Evolutionary conservation across 2,329 filamentous ascomycete species (phyloP), one percentile per base, ranked within the genome.

Genomic region (Thielaviopsis punctulata): DNA sequence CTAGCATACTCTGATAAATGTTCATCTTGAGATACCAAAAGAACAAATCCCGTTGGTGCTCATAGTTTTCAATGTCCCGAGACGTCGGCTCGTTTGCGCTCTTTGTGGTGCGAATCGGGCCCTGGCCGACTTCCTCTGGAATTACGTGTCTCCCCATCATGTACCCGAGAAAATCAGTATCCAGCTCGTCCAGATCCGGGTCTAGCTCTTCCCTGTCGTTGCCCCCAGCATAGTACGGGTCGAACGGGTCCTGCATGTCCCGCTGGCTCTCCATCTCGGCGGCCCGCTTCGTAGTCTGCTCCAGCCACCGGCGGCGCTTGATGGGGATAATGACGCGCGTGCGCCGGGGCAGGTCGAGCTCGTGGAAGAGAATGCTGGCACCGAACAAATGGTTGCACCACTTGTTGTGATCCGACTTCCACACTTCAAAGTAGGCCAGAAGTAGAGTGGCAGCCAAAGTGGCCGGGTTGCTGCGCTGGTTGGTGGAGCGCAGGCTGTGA

Each of bases 1-100:
- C 92, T 22, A 96, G 70, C 56, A 95, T 78, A 62, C 86, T 88
- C 64, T 95, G 90, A 59, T 90, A 93, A 8, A 85, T 79, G 63
- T 96, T 92, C 71, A 95, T 92, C 65, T 95, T 94, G 60, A 78
- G 82, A 63, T 89, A 95, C 85, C 88, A 95, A 89, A 90, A 98
- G 62, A 84, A 93, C 4, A 96, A 68, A 65, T 96, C 92, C 57
- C 84, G 79, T 39, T 92, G 72, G 15, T 84, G 82, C 60, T 92
- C 84, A 60, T 85, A 94, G 41, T 77, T 80, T 56, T 86, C 81
- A 47, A 94, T 73, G 56, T 96, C 89, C 56, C 69, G 72, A 33
- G 74, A 68, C 1, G 74, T 75, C 6, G 61, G 62, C 5, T 67
- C 65, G 36, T 67, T 62, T 22, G 65, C 63, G 24, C 68, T 63